Evolutionary conservation across 805 yeast species (phyloP).

Genomic region (Saccharomyces jurei): DNA sequence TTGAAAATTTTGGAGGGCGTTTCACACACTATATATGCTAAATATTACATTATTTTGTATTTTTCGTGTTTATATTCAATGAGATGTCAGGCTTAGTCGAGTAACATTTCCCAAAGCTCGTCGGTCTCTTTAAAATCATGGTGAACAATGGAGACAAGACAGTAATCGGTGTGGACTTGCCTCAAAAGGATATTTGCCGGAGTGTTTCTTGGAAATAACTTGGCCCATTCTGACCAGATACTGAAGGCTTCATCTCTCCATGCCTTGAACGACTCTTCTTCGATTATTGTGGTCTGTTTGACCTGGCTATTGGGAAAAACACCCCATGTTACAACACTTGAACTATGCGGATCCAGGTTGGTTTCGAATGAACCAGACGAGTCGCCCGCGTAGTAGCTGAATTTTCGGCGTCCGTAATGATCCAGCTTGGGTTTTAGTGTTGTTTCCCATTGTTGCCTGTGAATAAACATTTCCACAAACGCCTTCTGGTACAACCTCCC

Average conservation of each 20-base stretch:
- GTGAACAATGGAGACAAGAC: constrained; percentile 76
- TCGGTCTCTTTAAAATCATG: constrained; percentile 70
- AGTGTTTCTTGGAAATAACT: constrained; percentile 50
- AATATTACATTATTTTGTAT: background rate
- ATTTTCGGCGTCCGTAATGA: constrained; percentile 32
- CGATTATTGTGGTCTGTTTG: constrained; percentile 86
- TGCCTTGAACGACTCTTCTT: constrained; percentile 84
- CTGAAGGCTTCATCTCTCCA: constrained; percentile 95
- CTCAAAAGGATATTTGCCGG: constrained; percentile 56
- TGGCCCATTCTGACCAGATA: constrained; percentile 89
- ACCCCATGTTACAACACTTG: constrained; percentile 96
- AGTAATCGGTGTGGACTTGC: constrained; percentile 51
- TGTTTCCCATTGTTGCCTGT: constrained; percentile 58
- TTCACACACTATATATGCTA: background rate
- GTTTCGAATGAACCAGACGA: constrained; percentile 49
- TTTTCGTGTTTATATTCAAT: background rate
- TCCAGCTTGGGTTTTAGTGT: constrained; percentile 46
- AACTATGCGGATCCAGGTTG: constrained; percentile 45
- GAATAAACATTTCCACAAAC: constrained; percentile 83
- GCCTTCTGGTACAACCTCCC: constrained; percentile 91
- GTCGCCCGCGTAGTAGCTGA: constrained; percentile 74
- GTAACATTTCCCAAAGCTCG: constrained; percentile 67
- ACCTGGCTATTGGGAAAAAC: constrained; percentile 87
- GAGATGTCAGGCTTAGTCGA: constrained; percentile 11
- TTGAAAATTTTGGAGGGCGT: background rate